Conservation (phyloP, 345 rosid genomes). For the Eutrema yunnanense region DNA sequence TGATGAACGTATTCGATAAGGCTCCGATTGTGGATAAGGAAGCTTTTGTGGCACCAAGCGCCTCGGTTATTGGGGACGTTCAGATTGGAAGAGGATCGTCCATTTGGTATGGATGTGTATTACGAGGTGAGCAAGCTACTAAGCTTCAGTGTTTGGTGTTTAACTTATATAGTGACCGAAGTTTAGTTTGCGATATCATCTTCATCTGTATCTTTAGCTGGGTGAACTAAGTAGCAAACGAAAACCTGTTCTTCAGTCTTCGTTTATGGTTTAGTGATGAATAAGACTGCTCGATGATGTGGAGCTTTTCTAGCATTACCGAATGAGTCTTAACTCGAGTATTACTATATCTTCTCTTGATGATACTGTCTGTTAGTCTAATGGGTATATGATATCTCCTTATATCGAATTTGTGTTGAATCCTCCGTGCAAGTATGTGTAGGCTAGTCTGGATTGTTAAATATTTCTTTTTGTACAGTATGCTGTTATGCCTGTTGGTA, state of each 20-base stretch:
- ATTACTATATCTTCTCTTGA: background rate
- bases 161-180: background rate
- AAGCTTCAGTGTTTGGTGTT: background rate
- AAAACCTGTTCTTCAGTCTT: background rate
- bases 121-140: slow-evolving; percentile 59
- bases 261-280: background rate
- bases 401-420: background rate
- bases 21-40: slow-evolving; percentile 74
- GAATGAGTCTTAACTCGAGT: background rate
- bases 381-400: background rate
- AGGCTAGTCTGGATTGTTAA: background rate
- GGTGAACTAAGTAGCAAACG: background rate
- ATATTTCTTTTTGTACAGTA: background rate
- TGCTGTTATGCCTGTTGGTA: background rate
- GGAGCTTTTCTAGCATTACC: background rate
- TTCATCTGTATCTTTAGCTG: background rate
- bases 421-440: background rate
- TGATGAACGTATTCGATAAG: slow-evolving; percentile 87
- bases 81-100: slow-evolving; percentile 80
- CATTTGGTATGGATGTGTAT: slow-evolving; percentile 92
- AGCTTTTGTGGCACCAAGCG: slow-evolving; percentile 92
- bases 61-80: slow-evolving; percentile 83
- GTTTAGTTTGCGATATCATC: background rate
- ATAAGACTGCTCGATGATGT: background rate
- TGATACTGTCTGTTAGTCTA: background rate